Evolutionary conservation across 129 eudicot species (phyloP), one percentile per base, ranked within the genome.

Genomic region (Flaveria ramosissima): DNA sequence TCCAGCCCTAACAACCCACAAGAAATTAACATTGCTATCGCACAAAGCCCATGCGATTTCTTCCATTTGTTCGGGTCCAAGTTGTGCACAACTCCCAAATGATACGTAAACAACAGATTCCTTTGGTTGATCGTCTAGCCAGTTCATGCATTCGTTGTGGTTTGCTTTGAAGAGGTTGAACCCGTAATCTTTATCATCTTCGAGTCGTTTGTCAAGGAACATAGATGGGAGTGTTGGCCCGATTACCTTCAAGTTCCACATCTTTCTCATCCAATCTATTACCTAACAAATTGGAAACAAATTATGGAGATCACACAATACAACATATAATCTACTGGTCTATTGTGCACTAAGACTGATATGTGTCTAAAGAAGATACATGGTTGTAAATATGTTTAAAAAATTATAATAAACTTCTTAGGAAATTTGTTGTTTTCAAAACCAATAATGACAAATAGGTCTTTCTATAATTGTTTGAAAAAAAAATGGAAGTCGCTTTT

Each of bases 191-290:
- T 30, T 70, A 50, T 85, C 85, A n/a, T 83, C 75, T 11, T 78
- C 32, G 17, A 80, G 17, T 68, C 75, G 68, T 17, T 74, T 80
- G 82, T 83, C 84, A 36, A 84, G 72, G 74, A 82, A 86, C 76
- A 69, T 75, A 70, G 88, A 89, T 23, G 88, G 86, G 41, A 81
- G 59, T 1, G 88, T 66, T 43, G 92, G 96, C 71, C 96, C 92
- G 11, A 89, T 46, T 19, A 88, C 89, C 81, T 60, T 87, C 16
- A 84, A 70, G 5, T 83, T 77, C 86, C 86, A 85, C 62, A 78
- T 68, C 9, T 68, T 78, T 24, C 43, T 71, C 89, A 85, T 81
- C 89, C 89, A 89, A 3, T 76, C 70, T 39, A 77, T 75, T 17
- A 83, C 84, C 92, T 89, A 53, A 20, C 9, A 69, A 30, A 43